phyloP scores from a whole-genome alignment of 257 asterid genomes.

The Penstemon newberryi region DNA sequence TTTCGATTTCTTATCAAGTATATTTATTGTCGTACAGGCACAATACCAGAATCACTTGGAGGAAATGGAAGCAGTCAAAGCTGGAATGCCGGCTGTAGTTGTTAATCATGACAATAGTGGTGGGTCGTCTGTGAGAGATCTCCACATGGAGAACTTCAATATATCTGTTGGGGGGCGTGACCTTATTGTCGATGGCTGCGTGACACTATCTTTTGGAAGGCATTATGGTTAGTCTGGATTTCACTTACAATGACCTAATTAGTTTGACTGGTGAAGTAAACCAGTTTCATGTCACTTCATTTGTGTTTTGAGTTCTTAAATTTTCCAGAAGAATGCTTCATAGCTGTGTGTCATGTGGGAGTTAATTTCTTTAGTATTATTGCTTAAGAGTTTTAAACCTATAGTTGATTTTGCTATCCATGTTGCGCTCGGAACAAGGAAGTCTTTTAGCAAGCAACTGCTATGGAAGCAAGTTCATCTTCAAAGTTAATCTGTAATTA shows the following conservation, averaged over 20 bases:
- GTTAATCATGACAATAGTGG: constrained; percentile 74
- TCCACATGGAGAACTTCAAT: constrained; percentile 89
- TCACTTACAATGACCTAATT: constrained; percentile 22
- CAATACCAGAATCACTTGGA: constrained; percentile 76
- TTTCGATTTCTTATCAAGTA: constrained; percentile 20
- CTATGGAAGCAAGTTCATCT: constrained; percentile 17
- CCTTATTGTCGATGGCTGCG: constrained; percentile 85
- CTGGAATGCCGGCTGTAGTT: constrained; percentile 85
- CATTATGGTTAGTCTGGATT: constrained; percentile 80
- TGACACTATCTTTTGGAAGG: constrained; percentile 88
- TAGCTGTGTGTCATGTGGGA: neutral
- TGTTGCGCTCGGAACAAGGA: constrained; percentile 3
- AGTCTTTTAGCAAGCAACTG: constrained; percentile 12
- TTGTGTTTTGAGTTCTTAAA: constrained; percentile 20
- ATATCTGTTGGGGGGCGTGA: constrained; percentile 97
- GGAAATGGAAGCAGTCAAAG: constrained; percentile 97
- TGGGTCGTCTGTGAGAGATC: constrained; percentile 78
- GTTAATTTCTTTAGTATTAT: constrained; percentile 12
- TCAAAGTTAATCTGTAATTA: constrained; percentile 1
- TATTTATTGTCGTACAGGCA: constrained; percentile 45
- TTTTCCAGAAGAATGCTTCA: constrained; percentile 17
- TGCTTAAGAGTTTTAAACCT: constrained; percentile 15
- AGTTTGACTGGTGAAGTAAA: neutral
- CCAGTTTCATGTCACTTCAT: neutral
- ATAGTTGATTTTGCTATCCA: constrained; percentile 14